Conservation (phyloP, 768 basidiomycete species). For the Flagelloscypha sp. region DNA sequence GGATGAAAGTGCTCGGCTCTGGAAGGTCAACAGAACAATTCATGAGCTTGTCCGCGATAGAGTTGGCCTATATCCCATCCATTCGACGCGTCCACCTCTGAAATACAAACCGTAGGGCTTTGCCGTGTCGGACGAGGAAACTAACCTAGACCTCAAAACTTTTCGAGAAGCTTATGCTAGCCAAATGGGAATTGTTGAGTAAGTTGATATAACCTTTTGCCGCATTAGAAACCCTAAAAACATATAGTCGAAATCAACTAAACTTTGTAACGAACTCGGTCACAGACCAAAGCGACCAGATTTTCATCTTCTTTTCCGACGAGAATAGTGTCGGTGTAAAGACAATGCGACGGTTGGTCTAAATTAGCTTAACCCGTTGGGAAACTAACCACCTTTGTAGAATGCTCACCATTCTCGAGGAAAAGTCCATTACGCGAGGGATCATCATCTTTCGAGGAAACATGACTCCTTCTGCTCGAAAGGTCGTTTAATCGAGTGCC, state of each 20-base stretch:
- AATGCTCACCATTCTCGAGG: conserved; percentile 82
- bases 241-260: conserved; percentile 70
- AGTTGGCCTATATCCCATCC: conserved; percentile 38
- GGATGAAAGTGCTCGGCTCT: conserved; percentile 82
- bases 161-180: conserved; percentile 73
- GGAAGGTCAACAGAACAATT: conserved; percentile 93
- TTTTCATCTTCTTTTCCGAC: conserved; percentile 94
- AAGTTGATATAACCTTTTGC: conserved; percentile 24
- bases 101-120: conserved; percentile 58
- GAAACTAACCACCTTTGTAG: conserved; percentile 34
- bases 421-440: conserved; percentile 82
- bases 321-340: conserved; percentile 94
- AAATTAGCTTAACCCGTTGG: too few species aligned
- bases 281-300: conserved; percentile 62
- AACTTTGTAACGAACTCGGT: conserved; percentile 83
- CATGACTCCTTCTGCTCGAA: conserved; percentile 95
- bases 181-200: conserved; percentile 78
- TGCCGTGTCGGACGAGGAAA: conserved; percentile 90
- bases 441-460: conserved; percentile 93
- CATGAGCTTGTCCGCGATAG: conserved; percentile 95
- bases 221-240: conserved; percentile 5
- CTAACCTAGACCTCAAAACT: conserved; percentile 73
- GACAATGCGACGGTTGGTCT: conserved; percentile 89
- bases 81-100: neutral
- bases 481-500: conserved; percentile 40